Percentiles rank a stretch among this genome's conserved stretches.
Conservation (phyloP, 768 basidiomycete species). For the Infundibulicybe gibba region DNA sequence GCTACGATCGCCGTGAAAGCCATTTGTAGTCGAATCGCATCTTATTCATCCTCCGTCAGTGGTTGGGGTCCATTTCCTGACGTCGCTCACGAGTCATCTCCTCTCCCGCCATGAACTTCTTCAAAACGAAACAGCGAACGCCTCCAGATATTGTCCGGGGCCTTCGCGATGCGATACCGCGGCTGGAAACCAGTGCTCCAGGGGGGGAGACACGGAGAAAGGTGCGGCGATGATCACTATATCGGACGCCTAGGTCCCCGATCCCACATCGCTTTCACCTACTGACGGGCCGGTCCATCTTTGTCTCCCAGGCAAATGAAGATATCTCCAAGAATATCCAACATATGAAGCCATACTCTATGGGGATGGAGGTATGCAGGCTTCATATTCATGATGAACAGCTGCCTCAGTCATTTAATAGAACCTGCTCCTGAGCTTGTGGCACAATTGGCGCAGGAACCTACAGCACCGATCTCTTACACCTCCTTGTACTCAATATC, state of each 20-base stretch:
- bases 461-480: slow-evolving; percentile 85
- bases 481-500: slow-evolving; percentile 76
- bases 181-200: slow-evolving; percentile 69
- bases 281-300: slow-evolving; percentile 2
- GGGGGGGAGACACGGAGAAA: slow-evolving; percentile 77
- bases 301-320: slow-evolving; percentile 65
- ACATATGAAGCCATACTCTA: slow-evolving; percentile 85
- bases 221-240: slow-evolving; percentile 39
- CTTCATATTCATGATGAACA: neutral
- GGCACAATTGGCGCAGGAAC: slow-evolving; percentile 96
- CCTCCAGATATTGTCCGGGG: slow-evolving; percentile 86
- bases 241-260: neutral
- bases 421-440: slow-evolving; percentile 88
- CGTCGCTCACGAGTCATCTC: neutral
- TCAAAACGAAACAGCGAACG: slow-evolving; percentile 86
- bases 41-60: neutral
- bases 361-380: slow-evolving; percentile 76
- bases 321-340: slow-evolving; percentile 88
- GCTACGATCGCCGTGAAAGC: neutral
- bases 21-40: neutral
- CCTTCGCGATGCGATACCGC: slow-evolving; percentile 74
- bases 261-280: neutral
- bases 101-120: slow-evolving; percentile 75
- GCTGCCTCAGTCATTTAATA: slow-evolving; percentile 14
- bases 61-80: neutral